Percentiles rank a stretch among this genome's conserved stretches.
Conservation (phyloP, 768 basidiomycete genomes). For the Albatrellus ellisii region DNA sequence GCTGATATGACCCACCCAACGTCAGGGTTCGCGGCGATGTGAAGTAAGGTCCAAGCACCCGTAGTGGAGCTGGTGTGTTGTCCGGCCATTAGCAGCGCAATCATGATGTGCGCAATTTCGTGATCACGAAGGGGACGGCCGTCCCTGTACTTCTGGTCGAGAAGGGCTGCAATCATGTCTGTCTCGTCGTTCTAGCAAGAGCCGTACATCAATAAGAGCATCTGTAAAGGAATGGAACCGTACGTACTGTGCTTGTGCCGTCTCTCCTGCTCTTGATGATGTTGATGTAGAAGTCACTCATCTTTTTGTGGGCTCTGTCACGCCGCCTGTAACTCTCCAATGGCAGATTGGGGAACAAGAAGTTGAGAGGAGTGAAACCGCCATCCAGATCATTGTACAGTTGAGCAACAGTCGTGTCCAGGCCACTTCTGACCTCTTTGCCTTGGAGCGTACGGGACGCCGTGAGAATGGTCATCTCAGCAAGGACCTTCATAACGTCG, state of each 20-base stretch:
- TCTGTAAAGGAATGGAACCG: background rate
- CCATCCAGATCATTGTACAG: constrained; percentile 85
- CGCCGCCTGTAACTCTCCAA: constrained; percentile 81
- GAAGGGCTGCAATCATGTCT: constrained; percentile 88
- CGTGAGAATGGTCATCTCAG: constrained; percentile 90
- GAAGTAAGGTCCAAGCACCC: constrained; percentile 81
- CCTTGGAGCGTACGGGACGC: constrained; percentile 92
- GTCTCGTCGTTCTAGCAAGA: constrained; percentile 42
- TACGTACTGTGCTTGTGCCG: constrained; percentile 28
- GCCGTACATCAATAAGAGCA: constrained; percentile 3
- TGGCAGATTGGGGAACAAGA: constrained; percentile 89
- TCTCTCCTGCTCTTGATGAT: constrained; percentile 68
- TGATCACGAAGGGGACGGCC: constrained; percentile 71
- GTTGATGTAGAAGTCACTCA: constrained; percentile 85
- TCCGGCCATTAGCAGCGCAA: constrained; percentile 97
- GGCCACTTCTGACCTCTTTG: constrained; percentile 61
- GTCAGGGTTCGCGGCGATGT: constrained; percentile 65
- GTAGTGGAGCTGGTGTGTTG: constrained; percentile 96
- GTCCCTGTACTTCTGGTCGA: constrained; percentile 71
- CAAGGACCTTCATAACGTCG: constrained; percentile 56
- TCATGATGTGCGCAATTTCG: constrained; percentile 97
- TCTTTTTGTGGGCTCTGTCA: constrained; percentile 82
- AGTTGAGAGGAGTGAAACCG: constrained; percentile 93
- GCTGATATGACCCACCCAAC: constrained; percentile 43
- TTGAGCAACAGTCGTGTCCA: constrained; percentile 79